phyloP scores from a whole-genome alignment of 768 basidiomycete species.

The Boletus tomentosulus region DNA sequence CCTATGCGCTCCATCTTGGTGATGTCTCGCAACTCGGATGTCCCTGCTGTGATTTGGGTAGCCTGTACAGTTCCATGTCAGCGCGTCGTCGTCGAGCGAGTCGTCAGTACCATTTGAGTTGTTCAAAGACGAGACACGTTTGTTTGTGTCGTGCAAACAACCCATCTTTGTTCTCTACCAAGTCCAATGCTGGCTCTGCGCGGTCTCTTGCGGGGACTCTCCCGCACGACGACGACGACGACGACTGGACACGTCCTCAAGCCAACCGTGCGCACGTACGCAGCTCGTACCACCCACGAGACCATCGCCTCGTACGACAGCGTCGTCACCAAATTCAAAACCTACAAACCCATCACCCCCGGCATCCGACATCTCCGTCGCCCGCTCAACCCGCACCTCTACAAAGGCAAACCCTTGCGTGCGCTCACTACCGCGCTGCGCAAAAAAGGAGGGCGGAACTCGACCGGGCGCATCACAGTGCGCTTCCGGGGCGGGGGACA shows the following conservation, averaged over 20 bases:
- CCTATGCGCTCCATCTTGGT: conserved; percentile 94
- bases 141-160: conserved; percentile 34
- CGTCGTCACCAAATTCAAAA: conserved; percentile 69
- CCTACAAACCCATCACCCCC: conserved; percentile 85
- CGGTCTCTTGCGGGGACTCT: conserved; percentile 15
- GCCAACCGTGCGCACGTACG: conserved; percentile 28
- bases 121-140: conserved; percentile 23
- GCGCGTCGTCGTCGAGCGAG: neutral
- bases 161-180: conserved; percentile 7
- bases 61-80: conserved; percentile 36
- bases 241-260: neutral
- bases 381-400: conserved; percentile 80
- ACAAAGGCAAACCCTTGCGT: conserved; percentile 80
- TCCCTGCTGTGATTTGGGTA: conserved; percentile 72
- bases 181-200: conserved; percentile 7
- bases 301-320: conserved; percentile 30
- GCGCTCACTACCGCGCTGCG: conserved; percentile 78
- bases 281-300: conserved; percentile 31
- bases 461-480: conserved; percentile 79
- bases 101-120: conserved; percentile 25
- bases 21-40: conserved; percentile 77
- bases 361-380: conserved; percentile 82
- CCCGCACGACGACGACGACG: neutral
- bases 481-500: conserved; percentile 92
- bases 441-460: conserved; percentile 83